Base-by-base conservation (phyloP, 2,329 filamentous ascomycete species). In the Hawksworthiomyces lignivorus region DNA sequence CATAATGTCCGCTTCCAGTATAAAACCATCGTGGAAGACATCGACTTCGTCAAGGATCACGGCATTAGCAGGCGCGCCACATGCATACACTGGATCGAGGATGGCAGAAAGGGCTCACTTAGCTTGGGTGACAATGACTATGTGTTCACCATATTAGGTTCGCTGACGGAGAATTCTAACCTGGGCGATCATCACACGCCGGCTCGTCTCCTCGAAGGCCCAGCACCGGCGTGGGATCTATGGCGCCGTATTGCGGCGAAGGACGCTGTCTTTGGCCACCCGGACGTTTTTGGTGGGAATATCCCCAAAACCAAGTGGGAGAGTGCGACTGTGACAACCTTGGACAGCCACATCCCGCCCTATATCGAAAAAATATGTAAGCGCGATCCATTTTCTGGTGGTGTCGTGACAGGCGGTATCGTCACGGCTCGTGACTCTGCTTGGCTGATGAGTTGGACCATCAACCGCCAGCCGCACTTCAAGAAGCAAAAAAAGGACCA, bases 381-480 rank as follows among this genome's bases (percentile, higher is more conserved):
- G 26, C 54, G 57, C 21, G 50, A 52, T 22, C 48, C 49, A 11
- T 58, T 62, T 15, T 56, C 55, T 31, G 56, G 61, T 33, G 44
- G 53, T 11, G 54, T 62, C 0, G 58, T 58, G 2, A 57, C 58
- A 0, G 56, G 58, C 5, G 57, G 58, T 11, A 56, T 65, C 8
- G 54, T 68, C 15, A 62, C 58, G 1, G 50, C 62, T 5, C 57
- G 57, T 40, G 61, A 68, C 40, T 62, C 59, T 45, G 53, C 52
- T 8, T 70, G 66, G 67, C 48, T 63, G 2, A 38, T 69, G 28
- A 63, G 52, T 42, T 56, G 65, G 40, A 62, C 58, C 4, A 52
- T 69, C 32, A 64, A 64, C 15, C 53, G 52, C 10, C 66, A 70
- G 39, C 65, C 63, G 7, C 55, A 67, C 42, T 67, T 68, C 45